A percentile compares a stretch with the other conserved stretches of the same genome.
Conservation (phyloP, 1,139 yeast genomes). For the Candida sojae region DNA sequence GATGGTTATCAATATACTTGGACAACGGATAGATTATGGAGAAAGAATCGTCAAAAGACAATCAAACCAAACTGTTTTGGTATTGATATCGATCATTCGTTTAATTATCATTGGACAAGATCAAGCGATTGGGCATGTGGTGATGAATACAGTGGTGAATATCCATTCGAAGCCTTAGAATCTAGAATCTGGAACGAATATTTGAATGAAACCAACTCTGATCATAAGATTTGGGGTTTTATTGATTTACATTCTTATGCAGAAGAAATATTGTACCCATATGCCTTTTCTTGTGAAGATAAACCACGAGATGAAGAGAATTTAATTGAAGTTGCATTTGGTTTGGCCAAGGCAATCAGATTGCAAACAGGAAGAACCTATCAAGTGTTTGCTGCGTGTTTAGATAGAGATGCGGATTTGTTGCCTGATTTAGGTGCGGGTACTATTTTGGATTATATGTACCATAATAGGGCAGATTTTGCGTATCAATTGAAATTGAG, state of each 20-base stretch:
- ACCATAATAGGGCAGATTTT: constrained; percentile 79
- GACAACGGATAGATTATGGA: constrained; percentile 80
- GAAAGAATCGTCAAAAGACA: constrained; percentile 83
- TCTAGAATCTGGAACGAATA: constrained; percentile 64
- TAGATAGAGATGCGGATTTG: constrained; percentile 71
- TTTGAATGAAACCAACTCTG: constrained; percentile 57
- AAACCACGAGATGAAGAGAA: constrained; percentile 81
- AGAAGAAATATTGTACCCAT: constrained; percentile 80
- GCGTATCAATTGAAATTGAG: constrained; percentile 82
- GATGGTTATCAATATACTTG: constrained; percentile 89
- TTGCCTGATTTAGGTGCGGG: constrained; percentile 80
- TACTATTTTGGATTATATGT: constrained; percentile 81
- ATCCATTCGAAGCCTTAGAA: constrained; percentile 77
- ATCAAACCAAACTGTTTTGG: constrained; percentile 70
- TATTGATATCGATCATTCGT: constrained; percentile 84
- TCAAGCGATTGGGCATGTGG: constrained; percentile 75
- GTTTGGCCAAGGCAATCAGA: constrained; percentile 73
- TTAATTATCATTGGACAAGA: constrained; percentile 70
- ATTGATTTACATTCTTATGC: constrained; percentile 84
- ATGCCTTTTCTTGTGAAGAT: constrained; percentile 74
- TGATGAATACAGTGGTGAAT: constrained; percentile 78
- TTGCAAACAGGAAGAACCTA: constrained; percentile 62
- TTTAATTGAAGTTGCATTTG: constrained; percentile 77
- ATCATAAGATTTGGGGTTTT: constrained; percentile 70
- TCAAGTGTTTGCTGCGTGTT: constrained; percentile 74